Conservation (phyloP, 192 early-diverging fungal genomes). For the Piromyces finnis region DNA sequence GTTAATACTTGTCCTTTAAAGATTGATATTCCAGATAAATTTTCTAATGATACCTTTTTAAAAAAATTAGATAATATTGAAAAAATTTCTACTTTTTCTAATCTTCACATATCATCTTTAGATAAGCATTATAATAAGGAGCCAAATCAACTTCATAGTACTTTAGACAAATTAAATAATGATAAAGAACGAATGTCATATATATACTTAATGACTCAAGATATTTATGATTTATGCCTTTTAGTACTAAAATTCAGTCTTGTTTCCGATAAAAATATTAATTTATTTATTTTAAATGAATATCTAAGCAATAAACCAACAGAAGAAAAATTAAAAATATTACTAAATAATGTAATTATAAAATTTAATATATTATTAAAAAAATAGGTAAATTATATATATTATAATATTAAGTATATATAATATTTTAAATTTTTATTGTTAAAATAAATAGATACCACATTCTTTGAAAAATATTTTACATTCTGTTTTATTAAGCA, state of each 20-base stretch:
- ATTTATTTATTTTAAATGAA: not conserved
- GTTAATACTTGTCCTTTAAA: not conserved
- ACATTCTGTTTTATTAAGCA: not conserved
- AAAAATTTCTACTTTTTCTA: not conserved
- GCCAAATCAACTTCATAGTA: not conserved
- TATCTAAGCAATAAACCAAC: not conserved
- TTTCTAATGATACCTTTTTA: not conserved
- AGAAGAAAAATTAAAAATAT: not conserved
- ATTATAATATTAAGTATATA: no score
- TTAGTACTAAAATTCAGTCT: not conserved
- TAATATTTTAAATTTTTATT: no score
- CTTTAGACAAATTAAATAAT: not conserved
- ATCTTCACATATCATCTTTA: not conserved
- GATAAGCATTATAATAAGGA: not conserved
- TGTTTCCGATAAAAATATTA: not conserved
- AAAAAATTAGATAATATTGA: not conserved
- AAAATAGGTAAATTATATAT: no score
- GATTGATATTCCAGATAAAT: not conserved
- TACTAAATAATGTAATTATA: not conserved
- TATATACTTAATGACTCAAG: not conserved
- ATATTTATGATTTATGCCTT: not conserved
- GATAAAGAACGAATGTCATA: not conserved
- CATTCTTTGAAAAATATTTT: not conserved
- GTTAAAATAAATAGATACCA: no score
- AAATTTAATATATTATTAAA: no score